These are phyloP conservation scores for Nemania sp. DNA, from an alignment of 2,329 filamentous ascomycete genomes.

Conservation along the genomic window DNA sequence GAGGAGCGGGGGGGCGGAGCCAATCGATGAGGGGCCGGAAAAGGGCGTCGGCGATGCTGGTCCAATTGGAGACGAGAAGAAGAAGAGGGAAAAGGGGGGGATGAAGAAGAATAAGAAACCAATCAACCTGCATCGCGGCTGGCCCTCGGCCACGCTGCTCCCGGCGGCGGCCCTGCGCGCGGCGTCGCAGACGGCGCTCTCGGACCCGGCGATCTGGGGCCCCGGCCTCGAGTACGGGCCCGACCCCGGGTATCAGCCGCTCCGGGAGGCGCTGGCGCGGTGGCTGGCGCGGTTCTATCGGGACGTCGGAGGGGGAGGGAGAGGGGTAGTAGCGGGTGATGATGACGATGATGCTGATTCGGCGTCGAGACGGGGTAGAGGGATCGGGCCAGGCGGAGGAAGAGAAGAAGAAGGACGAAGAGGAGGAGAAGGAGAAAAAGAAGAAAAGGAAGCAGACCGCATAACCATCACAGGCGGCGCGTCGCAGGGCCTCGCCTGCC, in stretches of 20 bases:
- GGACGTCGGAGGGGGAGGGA: too few relatives aligned
- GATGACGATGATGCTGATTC: too few relatives aligned
- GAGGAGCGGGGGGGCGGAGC: background rate
- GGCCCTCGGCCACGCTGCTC: constrained; percentile 67
- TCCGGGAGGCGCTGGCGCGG: constrained; percentile 68
- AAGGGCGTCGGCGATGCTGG: background rate
- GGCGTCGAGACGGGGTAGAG: too few relatives aligned
- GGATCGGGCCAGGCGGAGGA: too few relatives aligned
- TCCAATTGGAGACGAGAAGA: too few relatives aligned
- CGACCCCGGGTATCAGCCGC: constrained; percentile 72
- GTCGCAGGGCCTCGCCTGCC: constrained; percentile 77
- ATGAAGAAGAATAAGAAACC: constrained; percentile 40
- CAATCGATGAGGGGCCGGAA: background rate
- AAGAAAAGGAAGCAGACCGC: constrained; percentile 48
- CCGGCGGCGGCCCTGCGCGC: constrained; percentile 65
- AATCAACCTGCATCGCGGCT: constrained; percentile 71
- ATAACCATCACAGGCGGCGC: constrained; percentile 86
- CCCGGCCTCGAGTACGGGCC: constrained; percentile 79
- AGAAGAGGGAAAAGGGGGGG: too few relatives aligned
- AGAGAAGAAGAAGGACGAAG: background rate
- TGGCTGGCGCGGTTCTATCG: constrained; percentile 72
- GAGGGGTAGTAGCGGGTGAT: too few relatives aligned
- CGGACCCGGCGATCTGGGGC: constrained; percentile 60
- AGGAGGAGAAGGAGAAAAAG: background rate
- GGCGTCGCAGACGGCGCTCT: constrained; percentile 65